These are phyloP conservation scores for Radiomyces spectabilis DNA, from an alignment of 192 early-diverging fungal species.

Conservation along the genomic window DNA sequence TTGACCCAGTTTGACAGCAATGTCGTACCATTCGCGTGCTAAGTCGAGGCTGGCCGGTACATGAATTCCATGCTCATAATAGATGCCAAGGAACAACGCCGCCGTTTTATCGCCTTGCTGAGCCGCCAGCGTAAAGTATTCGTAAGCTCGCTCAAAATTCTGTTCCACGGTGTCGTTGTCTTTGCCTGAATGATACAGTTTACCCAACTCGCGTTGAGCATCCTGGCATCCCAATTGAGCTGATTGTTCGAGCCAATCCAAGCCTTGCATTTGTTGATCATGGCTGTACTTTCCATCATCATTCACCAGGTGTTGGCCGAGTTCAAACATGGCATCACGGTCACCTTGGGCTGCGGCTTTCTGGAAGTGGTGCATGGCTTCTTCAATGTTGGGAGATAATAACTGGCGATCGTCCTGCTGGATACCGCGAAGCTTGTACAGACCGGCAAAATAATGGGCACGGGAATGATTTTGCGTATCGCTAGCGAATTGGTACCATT, in stretches of 20 bases:
- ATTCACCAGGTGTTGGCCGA: constrained; percentile 9
- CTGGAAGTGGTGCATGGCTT: constrained; percentile 8
- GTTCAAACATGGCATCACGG: constrained; percentile 20
- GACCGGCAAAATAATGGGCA: constrained; percentile 15
- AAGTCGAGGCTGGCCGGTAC: constrained; percentile 21
- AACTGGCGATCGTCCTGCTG: background rate
- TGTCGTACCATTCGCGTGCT: constrained; percentile 12
- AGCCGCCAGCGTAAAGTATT: constrained; percentile 17
- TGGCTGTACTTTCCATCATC: background rate
- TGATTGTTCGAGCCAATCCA: constrained; percentile 16
- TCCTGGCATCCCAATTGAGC: constrained; percentile 8
- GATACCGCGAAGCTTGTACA: constrained; percentile 15
- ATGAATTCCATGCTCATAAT: constrained; percentile 32
- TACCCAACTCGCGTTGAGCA: constrained; percentile 14
- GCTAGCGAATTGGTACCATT: constrained; percentile 22
- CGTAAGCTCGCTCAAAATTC: constrained; percentile 21
- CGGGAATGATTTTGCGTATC: constrained; percentile 5
- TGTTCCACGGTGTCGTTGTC: background rate
- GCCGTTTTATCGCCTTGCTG: constrained; percentile 22
- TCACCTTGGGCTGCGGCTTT: constrained; percentile 16
- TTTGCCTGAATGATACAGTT: constrained; percentile 19
- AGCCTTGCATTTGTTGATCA: background rate
- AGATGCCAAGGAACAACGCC: constrained; percentile 21
- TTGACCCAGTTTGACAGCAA: constrained; percentile 3
- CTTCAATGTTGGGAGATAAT: background rate